These are phyloP conservation scores for Aspergillus funiculosus DNA, from an alignment of 495 filamentous ascomycete genomes.

Conservation along the genomic window DNA sequence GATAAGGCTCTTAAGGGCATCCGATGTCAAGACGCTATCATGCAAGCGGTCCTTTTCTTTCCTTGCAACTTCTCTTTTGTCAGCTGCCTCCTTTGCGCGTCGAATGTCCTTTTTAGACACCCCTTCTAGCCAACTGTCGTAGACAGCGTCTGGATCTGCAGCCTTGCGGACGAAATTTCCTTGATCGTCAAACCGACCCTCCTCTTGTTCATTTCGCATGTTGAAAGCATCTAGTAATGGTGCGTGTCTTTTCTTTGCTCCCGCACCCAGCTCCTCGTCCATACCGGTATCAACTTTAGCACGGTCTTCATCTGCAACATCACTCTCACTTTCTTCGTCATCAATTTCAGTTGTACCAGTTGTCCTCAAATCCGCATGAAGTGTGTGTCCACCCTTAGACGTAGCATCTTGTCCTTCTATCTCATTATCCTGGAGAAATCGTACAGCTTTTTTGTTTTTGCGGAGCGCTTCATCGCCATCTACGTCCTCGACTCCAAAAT, in stretches of 20 bases:
- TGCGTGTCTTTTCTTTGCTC: slow-evolving; percentile 86
- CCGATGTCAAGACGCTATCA: slow-evolving; percentile 68
- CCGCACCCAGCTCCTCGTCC: slow-evolving; percentile 84
- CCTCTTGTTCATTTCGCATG: slow-evolving; percentile 83
- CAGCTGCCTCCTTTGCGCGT: slow-evolving; percentile 77
- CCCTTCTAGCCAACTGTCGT: slow-evolving; percentile 90
- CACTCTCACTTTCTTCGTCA: slow-evolving; percentile 54
- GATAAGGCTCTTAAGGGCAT: slow-evolving; percentile 69
- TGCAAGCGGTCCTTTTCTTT: slow-evolving; percentile 61
- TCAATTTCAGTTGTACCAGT: slow-evolving; percentile 41
- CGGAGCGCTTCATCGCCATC: slow-evolving; percentile 40
- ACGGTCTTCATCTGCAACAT: slow-evolving; percentile 67
- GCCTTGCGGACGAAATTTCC: slow-evolving; percentile 93
- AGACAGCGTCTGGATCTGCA: slow-evolving; percentile 77
- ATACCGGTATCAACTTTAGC: slow-evolving; percentile 63
- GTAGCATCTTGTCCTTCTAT: slow-evolving; percentile 81
- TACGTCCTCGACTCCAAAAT: slow-evolving; percentile 48
- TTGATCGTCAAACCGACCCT: slow-evolving; percentile 81
- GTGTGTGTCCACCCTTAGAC: slow-evolving; percentile 65
- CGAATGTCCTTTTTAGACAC: slow-evolving; percentile 90
- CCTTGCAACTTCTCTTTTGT: slow-evolving; percentile 73
- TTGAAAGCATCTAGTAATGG: slow-evolving; percentile 98
- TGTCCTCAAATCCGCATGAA: slow-evolving; percentile 53
- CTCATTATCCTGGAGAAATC: slow-evolving; percentile 66
- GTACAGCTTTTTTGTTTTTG: slow-evolving; percentile 73